phyloP scores from a whole-genome alignment of 345 rosid genomes.

The Erysimum cheiranthoides region DNA sequence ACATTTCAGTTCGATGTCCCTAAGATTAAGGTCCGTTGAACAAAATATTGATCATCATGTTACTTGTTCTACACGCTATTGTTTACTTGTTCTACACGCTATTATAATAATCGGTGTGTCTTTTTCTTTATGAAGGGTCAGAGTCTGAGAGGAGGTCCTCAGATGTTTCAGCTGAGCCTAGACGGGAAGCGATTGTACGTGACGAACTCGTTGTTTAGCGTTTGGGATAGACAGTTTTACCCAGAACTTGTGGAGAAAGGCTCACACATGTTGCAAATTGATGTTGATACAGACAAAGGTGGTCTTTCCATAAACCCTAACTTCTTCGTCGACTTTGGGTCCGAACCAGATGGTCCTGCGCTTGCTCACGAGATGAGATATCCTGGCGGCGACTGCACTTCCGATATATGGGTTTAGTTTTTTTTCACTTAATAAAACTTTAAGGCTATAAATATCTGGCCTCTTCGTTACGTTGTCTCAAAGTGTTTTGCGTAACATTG shows the following conservation, averaged over 20 bases:
- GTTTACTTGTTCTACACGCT: constrained; percentile 6
- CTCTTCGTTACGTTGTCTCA: no score
- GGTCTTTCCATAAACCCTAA: constrained; percentile 68
- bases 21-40: constrained; percentile 58
- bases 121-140: constrained; percentile 54
- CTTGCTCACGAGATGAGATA: constrained; percentile 94
- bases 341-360: constrained; percentile 85
- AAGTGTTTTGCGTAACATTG: no score
- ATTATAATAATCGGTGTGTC: background rate
- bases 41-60: background rate
- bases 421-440: no score
- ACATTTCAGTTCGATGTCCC: constrained; percentile 73
- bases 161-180: constrained; percentile 84
- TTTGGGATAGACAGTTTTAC: constrained; percentile 83
- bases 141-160: constrained; percentile 80
- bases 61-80: constrained; percentile 6
- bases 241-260: constrained; percentile 79
- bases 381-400: constrained; percentile 92
- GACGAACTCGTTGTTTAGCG: constrained; percentile 82
- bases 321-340: constrained; percentile 78
- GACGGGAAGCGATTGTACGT: constrained; percentile 85
- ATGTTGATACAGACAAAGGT: constrained; percentile 70
- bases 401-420: constrained; percentile 69
- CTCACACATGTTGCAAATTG: constrained; percentile 85
- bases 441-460: no score